Evolutionary conservation across 768 basidiomycete species (phyloP).

Genomic region (Leccinum arenicola): DNA sequence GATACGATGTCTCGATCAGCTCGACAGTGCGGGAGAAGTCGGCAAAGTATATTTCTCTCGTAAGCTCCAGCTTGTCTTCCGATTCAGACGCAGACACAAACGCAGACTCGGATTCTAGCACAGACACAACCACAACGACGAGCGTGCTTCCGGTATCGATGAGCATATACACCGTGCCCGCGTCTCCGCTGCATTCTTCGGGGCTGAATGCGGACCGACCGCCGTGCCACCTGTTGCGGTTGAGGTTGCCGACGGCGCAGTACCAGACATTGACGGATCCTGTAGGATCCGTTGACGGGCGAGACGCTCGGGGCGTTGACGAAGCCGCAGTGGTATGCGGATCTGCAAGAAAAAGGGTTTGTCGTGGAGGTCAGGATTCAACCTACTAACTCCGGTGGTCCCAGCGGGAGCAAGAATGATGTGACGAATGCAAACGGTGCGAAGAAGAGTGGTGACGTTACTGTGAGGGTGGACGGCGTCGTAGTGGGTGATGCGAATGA

Average conservation of each 20-base stretch:
- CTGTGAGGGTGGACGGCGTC: slow-evolving; percentile 36
- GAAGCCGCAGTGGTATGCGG: slow-evolving; percentile 71
- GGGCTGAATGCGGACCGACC: slow-evolving; percentile 50
- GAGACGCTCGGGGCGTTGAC: slow-evolving; percentile 56
- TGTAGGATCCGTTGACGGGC: slow-evolving; percentile 77
- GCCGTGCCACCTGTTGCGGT: slow-evolving; percentile 69
- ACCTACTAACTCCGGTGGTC: slow-evolving; percentile 36
- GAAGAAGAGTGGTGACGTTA: slow-evolving; percentile 11
- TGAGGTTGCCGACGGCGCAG: slow-evolving; percentile 83
- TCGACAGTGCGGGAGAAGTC: slow-evolving; percentile 43
- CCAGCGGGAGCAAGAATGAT: background rate
- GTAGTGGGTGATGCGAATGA: slow-evolving; percentile 54
- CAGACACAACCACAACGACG: background rate
- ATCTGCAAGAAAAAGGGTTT: slow-evolving; percentile 58
- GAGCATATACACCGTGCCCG: slow-evolving; percentile 72
- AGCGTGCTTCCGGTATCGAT: slow-evolving; percentile 51
- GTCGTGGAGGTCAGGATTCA: slow-evolving; percentile 56
- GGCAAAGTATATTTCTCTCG: slow-evolving; percentile 36
- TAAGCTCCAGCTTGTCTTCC: background rate
- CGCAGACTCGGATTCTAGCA: background rate
- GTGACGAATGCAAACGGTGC: background rate
- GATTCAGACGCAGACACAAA: background rate
- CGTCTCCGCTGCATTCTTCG: slow-evolving; percentile 79
- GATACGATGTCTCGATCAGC: slow-evolving; percentile 54
- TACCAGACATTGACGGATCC: slow-evolving; percentile 70